Base-by-base conservation (phyloP, 345 rosid genomes). In the Rhodamnia argentea region DNA sequence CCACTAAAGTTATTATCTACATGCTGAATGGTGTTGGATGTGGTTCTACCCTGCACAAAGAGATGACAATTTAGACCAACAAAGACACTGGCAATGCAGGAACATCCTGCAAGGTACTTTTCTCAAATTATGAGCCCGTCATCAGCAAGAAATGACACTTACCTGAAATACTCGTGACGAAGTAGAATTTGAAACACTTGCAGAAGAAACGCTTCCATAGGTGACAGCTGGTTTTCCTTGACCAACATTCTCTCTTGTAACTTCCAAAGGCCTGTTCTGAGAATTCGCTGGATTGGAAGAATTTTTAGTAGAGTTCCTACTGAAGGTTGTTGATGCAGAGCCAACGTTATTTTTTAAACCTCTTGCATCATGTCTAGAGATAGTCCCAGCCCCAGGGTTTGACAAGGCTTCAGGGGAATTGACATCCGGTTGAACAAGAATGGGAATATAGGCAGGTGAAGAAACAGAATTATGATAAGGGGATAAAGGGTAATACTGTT, bases 381-480 rank as follows among this genome's bases (percentile, higher is more conserved):
- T 70, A 53, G 84, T 86, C 62, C 93, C 84, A 47, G 88, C 86
- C 88, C 91, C 93, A 57, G 91, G 74, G 85, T 90, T 94, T 29
- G 92, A 86, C 89, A 91, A 59, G 64, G 94, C 88, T 52, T 93
- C 94, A 14, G 92, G 86, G 11, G 92, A 88, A 90, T 82, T 83
- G 14, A 83, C 82, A 86, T 94, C 98, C 32, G 96, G 93, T 84
- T 93, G 94, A 88, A 90, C 87, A 60, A 90, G 89, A 87, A 92
- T 84, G 7, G 98, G 95, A 82, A 90, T 85, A 90, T 91, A 94
- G 5, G 94, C 89, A 87, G 97, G 89, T 60, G 96, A 91, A 57
- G 97, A 88, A 27, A 88, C 89, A 53, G 93, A 85, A 83, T 92
- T 94, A 85, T 93, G 96, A 86, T 93, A 96, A 53, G 96, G 91